Base-by-base conservation (phyloP, 2,329 filamentous ascomycete species). In the Bipolaris bicolor region DNA sequence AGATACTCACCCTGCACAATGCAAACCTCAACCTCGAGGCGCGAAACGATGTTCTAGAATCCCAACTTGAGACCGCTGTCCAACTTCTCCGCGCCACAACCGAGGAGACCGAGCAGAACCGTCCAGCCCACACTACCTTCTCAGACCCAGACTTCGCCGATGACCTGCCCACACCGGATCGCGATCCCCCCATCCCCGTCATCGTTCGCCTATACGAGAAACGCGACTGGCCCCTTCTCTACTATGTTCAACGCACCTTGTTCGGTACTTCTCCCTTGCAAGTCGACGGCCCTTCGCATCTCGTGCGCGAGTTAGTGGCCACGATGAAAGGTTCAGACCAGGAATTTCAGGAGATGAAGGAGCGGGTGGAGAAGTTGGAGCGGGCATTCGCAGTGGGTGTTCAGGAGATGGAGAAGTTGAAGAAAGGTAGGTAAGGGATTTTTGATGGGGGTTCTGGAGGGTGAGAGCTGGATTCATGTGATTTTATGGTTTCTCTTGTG, bases 121-220 rank as follows among this genome's bases (percentile, higher is more conserved):
- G 6, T 24, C 20, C 11, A n/a, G 9, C 9, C 9, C n/a, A 41
- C 39, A 24, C 39, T 2, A 41, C 18, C 6, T 41, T 41, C 13
- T 41, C 39, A 41, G 39, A 41, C 20, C 13, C 39, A 24, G 39
- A 24, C 2, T 41, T 41, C 6, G 20, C n/a, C 10, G 20, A 11
- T 4, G 20, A 15, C 18, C 39, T 41, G 10, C 18, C 18, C 4
- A 15, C 36, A 7, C 57, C 49, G 29, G 48, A 51, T 1, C 18
- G 46, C 40, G 51, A 51, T 1, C 16, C 58, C n/a, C 45, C 49
- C 24, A 37, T 67, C 10, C 55, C 46, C 10, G 61, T 66, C 51
- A 63, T 55, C 20, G 49, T 66, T 33, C 49, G 52, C 6, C 20
- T 56, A 3, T 29, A 26, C 7, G 53, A 61, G 3, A 50, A 33